A percentile compares a stretch with the other conserved stretches of the same genome.
phyloP scores from a whole-genome alignment of 2,329 filamentous ascomycete species.

The Colletotrichum liriopes region DNA sequence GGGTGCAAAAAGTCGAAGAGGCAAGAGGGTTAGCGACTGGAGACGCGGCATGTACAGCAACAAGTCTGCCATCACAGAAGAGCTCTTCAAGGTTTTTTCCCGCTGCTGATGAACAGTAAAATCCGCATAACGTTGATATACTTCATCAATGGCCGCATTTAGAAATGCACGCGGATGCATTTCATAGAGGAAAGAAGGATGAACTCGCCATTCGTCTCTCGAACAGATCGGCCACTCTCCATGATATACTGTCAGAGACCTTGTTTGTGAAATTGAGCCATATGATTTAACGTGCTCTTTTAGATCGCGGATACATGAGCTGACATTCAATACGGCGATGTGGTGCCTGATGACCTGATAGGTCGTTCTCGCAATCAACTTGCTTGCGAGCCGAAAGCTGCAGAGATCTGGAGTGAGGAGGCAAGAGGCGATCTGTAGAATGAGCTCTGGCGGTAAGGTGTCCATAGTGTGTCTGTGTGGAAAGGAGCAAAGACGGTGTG shows the following conservation, averaged over 20 bases:
- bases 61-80: neutral
- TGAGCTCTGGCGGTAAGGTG: neutral
- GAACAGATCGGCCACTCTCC: constrained; percentile 4
- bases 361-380: neutral
- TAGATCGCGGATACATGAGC: neutral
- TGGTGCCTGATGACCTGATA: neutral
- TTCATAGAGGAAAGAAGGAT: constrained; percentile 7
- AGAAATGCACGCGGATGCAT: neutral
- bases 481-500: neutral
- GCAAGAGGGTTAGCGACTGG: neutral
- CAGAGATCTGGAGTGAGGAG: neutral
- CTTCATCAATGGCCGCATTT: neutral
- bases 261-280: neutral
- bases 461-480: neutral
- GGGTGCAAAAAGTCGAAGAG: neutral
- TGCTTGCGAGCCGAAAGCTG: neutral
- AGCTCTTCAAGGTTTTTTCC: neutral
- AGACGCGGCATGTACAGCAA: neutral
- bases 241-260: constrained; percentile 9
- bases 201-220: constrained; percentile 2
- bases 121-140: neutral
- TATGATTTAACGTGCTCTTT: neutral
- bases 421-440: neutral
- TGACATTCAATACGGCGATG: neutral
- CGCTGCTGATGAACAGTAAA: neutral